Base-by-base conservation (phyloP, 2,329 filamentous ascomycete species). In the Epichloe sylvatica region DNA sequence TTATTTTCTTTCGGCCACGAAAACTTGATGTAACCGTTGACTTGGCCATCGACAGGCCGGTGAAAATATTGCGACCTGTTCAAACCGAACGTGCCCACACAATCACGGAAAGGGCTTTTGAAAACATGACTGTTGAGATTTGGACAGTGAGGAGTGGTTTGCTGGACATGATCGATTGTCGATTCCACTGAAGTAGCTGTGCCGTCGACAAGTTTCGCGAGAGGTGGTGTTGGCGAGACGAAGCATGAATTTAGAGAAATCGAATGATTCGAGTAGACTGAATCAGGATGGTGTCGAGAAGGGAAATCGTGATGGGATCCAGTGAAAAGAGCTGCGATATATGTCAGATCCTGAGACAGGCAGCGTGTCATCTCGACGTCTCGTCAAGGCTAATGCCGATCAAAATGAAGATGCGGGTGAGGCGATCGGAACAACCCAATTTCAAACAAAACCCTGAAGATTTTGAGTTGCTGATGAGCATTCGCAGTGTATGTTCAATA, bases 1-100 rank as follows among this genome's bases (percentile, higher is more conserved):
- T 34, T 33, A 30, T 33, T 44, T 39, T 52, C 52, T 41, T 57
- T 46, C n/a, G 61, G 60, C 65, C 65, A 67, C 45, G 62, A 59
- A 44, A 68, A 65, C 48, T 68, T 68, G 50, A 68, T 60, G 52
- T 68, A 68, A 2, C 65, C 64, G 45, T 68, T 67, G 34, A 68
- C 63, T 41, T 58, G 58, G 15, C 66, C 66, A 39, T 64, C 61
- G 3, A 54, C 36, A 1, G 66, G 66, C 5, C 64, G 60, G 39
- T 41, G 11, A 48, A 62, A 67, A 2, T 55, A 60, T 41, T 57
- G 60, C 4, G 45, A 30, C 4, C 45, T 33, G 1, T 52, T 53
- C 19, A 55, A 49, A 19, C 60, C 57, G 44, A 67, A 60, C 3
- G 56, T 59, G 12, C 61, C 63, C 30, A 62, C 44, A 19, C 55